Evolutionary conservation across 1,284 basidiomycete genomes (phyloP).

Genomic region (Hortiboletus rubellus): DNA sequence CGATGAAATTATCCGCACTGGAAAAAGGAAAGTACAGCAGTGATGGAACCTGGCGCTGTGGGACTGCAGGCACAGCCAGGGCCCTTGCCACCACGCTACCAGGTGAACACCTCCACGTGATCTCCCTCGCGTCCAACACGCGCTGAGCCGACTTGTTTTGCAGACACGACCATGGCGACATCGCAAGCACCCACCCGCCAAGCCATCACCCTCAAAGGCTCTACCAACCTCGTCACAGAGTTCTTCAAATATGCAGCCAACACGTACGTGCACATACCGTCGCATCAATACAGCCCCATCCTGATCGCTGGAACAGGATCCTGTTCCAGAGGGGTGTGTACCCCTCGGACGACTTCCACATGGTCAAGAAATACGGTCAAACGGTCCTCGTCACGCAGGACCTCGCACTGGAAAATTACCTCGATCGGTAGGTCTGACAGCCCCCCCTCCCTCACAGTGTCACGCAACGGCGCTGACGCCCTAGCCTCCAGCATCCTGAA

Average conservation of each 20-base stretch:
- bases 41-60: no score
- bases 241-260: conserved; percentile 99
- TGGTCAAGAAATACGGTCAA: conserved; percentile 98
- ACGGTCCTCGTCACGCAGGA: conserved; percentile 95
- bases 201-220: conserved; percentile 93
- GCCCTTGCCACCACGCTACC: no score
- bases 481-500: conserved; percentile 71
- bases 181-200: conserved; percentile 70
- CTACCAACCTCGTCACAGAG: conserved; percentile 93
- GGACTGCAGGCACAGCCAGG: no score
- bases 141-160: not conserved
- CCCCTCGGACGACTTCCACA: conserved; percentile 97
- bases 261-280: conserved; percentile 58
- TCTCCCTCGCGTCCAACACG: conserved; percentile 5
- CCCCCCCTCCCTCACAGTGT: no score
- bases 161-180: conserved; percentile 40
- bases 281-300: not conserved
- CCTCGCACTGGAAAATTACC: conserved; percentile 88
- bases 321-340: conserved; percentile 97
- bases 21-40: no score
- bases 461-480: not conserved
- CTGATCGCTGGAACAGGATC: conserved; percentile 56
- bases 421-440: conserved; percentile 62
- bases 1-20: no score
- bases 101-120: conserved; percentile 11